Evolutionary conservation across 2,329 filamentous ascomycete species (phyloP), one percentile per base, ranked within the genome.

Genomic region (Colletotrichum sp.): DNA sequence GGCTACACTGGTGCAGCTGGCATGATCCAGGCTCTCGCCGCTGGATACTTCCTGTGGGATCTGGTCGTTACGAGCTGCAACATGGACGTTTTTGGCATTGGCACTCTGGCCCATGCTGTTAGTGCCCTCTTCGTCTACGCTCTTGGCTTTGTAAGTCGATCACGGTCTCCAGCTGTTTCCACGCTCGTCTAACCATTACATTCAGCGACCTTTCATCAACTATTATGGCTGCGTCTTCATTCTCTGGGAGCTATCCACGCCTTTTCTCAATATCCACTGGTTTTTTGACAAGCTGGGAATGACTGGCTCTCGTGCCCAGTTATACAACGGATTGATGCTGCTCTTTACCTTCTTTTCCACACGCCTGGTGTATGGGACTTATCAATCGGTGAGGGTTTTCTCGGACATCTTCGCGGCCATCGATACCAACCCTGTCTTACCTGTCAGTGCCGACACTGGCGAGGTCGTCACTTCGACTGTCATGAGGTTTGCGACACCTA

Each of bases 201-300:
- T 32, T 71, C 82, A 97, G 95, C 90, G 94, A 76, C 95, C 95
- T 3, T 96, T 96, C 81, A 89, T 96, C 78, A 96, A 96, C 87
- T 96, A 93, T 87, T 98, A 97, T 84, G 94, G 91, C 72, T 90
- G 91, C 72, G 92, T 92, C 75, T 98, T 98, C 84, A 95, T 98
- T 81, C 92, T 97, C 75, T 98, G 96, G 91, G 95, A 98, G 84
- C 90, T 98, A 52, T 96, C 94, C 30, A 94, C 93, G 6, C 95
- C 95, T 9, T 96, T 97, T 84, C 89, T 97, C 74, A 98, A 98
- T 83, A 91, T 96, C 82, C 95, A 98, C 88, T 98, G 95, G 95
- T 97, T 97, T 87, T 95, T 94, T 85, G 95, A 98, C 85, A 98
- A 98, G 87, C 87, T 96, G 75, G 90, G 92, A 81, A 92, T 95